Evolutionary conservation across 371 early-diverging fungal species (phyloP), one percentile per base, ranked within the genome.

Genomic region (Paraphysoderma sedebokerense): DNA sequence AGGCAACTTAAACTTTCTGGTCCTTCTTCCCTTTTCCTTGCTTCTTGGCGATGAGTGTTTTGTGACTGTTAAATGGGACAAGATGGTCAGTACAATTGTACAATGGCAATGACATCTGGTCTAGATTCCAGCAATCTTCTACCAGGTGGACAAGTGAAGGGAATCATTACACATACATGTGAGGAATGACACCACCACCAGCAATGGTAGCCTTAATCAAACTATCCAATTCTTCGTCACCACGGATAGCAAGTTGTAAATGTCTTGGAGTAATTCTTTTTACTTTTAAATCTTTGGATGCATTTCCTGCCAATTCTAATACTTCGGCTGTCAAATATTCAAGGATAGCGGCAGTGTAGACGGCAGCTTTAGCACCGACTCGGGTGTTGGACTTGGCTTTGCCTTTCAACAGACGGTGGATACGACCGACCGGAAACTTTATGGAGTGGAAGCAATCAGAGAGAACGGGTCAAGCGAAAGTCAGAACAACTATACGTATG

Each of bases 301-400:
- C 89, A 64, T 88, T 88, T 34, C 89, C 89, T 38, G 89, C 87
- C 55, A 88, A 69, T 64, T 88, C 89, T 34, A 88, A 70, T 15
- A 88, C 85, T 69, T 88, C 89, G 15, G 89, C 89, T 38, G 84
- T 85, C 51, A 88, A 66, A 58, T 88, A 88, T 67, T 88, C 89
- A 42, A 88, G 68, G 53, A 88, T 82, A 5, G 89, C 89, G 17
- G 89, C 86, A 47, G 81, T 76, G 60, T 88, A 88, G 6, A 88
- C 86, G 3, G 87, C 85, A n/a, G 89, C 87, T 56, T 84, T 83
- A 46, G 86, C 83, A 4, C 89, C 86, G 8, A 88, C 87, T 48
- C 89, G 82, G 48, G 79, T 74, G 49, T 85, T 73, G 63, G 70
- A 74, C 54, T 78, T 72, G 19, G 81, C 75, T 51, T 76, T 73